A percentile compares a stretch with the other conserved stretches of the same genome.
Evolutionary conservation across 225 moss, liverwort and hornwort genomes (phyloP).

Genomic region (Rhytidiadelphus loreus): DNA sequence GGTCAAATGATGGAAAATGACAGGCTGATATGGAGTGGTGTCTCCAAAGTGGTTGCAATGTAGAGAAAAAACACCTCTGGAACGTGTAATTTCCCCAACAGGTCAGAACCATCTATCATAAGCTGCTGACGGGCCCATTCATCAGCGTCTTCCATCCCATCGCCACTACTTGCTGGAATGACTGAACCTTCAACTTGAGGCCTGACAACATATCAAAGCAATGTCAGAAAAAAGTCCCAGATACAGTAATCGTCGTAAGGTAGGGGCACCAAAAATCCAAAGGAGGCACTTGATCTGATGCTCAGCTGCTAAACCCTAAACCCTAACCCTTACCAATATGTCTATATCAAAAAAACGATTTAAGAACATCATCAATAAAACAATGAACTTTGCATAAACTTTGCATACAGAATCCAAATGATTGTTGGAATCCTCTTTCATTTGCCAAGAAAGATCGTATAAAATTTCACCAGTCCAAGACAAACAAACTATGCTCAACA

Average conservation of each 20-base stretch:
- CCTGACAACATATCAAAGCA: constrained; percentile 15
- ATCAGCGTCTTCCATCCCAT: constrained; percentile 30
- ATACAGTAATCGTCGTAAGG: not conserved
- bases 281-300: not conserved
- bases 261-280: not conserved
- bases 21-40: not conserved
- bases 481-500: not conserved
- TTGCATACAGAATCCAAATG: not conserved
- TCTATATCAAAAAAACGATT: not conserved
- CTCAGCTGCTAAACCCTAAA: not conserved
- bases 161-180: constrained; percentile 26
- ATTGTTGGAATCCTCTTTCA: not conserved
- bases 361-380: too few relatives aligned
- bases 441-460: not conserved
- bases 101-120: constrained; percentile 86
- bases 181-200: constrained; percentile 47
- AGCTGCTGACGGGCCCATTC: constrained; percentile 74
- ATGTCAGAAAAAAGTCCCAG: not conserved
- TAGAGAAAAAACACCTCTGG: constrained; percentile 51
- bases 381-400: not conserved
- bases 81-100: constrained; percentile 70
- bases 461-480: not conserved
- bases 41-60: not conserved
- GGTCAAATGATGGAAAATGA: not conserved
- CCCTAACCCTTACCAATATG: not conserved